Conservation (phyloP, 73 alveolate genomes). For the Tetrahymena borealis region DNA sequence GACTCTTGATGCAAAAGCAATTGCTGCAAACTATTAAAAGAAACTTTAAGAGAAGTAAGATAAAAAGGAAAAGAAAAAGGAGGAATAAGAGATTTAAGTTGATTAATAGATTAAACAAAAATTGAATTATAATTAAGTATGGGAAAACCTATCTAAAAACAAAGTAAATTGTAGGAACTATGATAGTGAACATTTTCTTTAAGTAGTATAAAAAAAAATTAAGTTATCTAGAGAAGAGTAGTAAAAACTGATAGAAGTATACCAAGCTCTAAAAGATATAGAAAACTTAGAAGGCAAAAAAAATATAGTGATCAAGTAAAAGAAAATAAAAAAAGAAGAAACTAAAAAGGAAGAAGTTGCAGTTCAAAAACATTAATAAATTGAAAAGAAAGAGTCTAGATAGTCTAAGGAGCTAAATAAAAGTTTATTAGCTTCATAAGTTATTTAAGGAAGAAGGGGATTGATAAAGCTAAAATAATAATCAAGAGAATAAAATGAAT, state of each 20-base stretch:
- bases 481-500: not conserved
- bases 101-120: not conserved
- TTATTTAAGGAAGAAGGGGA: not conserved
- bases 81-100: too few species aligned
- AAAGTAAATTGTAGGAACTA: not conserved
- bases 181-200: not conserved
- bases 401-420: too few species aligned
- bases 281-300: not conserved
- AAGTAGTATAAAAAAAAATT: not conserved
- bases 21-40: not conserved
- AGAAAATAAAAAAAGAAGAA: not conserved
- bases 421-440: not conserved
- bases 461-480: not conserved
- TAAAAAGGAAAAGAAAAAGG: too few species aligned
- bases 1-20: not conserved
- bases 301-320: not conserved
- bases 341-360: not conserved
- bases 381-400: not conserved
- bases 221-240: not conserved
- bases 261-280: not conserved
- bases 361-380: not conserved
- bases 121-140: not conserved
- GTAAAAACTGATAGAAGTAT: not conserved
- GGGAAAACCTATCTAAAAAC: not conserved
- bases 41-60: not conserved